Base-by-base conservation (phyloP, 2,329 filamentous ascomycete genomes). In the Fusarium secorum region DNA sequence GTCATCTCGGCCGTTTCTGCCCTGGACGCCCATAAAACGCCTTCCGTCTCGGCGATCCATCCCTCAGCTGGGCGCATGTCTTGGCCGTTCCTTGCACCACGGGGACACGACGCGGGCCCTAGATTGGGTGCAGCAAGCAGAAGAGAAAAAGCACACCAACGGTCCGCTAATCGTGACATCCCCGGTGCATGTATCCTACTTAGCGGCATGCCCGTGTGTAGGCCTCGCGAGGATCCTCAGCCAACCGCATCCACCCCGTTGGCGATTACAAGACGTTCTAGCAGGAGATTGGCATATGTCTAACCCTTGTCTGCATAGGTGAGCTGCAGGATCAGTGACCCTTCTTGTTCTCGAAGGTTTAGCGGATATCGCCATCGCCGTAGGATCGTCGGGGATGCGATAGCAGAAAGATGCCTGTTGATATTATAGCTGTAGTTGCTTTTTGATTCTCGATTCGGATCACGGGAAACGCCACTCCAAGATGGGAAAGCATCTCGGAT, bases 21-120 rank as follows among this genome's bases (percentile, higher is more conserved):
- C 57, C 63, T 52, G 39, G 32, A 30, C 44, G 49, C 35, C 38
- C 49, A 42, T 28, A 38, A 20, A 51, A 65, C 53, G 62, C 52
- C 45, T 54, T 60, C 57, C 35, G 38, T 59, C 42, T 45, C 41
- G n/a, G 41, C 39, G 30, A 71, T 63, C 49, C 52, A 49, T 44
- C 55, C 42, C 24, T 44, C 64, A 54, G 33, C 60, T 59, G 52
- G 44, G 36, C 54, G 33, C 53, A 30, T 28, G 39, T 65, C 60
- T 65, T 65, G 44, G 39, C 68, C 63, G 67, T 64, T 70, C 67
- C 49, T 64, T 70, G 49, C 44, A 68, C 68, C 67, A 70, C 68
- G 68, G 63, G 68, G 48, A 58, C 57, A 44, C 3, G 39, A 55
- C n/a, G 44, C 49, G 36, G 24, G 24, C 22, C 45, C 44, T 60